Evolutionary conservation across 208 protist genomes (phyloP).

Genomic region (Trypanosoma lewisi): DNA sequence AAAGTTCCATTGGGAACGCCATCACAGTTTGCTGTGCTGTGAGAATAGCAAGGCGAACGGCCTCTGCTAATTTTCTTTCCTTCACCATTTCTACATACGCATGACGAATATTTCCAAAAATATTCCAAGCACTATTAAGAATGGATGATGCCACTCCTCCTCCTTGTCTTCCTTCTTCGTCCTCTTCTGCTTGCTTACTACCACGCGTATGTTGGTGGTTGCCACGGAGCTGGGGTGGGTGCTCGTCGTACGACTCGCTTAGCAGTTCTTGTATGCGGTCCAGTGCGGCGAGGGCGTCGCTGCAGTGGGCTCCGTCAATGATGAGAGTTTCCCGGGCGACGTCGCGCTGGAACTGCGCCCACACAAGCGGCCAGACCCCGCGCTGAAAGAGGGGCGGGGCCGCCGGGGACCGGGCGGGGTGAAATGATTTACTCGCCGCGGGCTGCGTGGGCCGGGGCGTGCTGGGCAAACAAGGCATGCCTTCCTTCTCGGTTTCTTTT

Average conservation of each 20-base stretch:
- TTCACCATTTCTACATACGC: conserved; percentile 6
- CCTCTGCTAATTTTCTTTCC: conserved; percentile 4
- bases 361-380: conserved; percentile 19
- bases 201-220: neutral
- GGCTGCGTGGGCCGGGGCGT: conserved; percentile 1
- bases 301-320: conserved; percentile 7
- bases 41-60: conserved; percentile 23
- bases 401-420: neutral
- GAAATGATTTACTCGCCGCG: neutral
- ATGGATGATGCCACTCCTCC: neutral
- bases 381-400: conserved; percentile 7
- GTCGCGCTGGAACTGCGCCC: conserved; percentile 29
- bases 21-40: conserved; percentile 26
- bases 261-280: conserved; percentile 13
- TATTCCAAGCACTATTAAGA: neutral
- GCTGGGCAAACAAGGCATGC: neutral
- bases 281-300: conserved; percentile 8
- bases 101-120: neutral
- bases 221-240: neutral
- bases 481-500: no score
- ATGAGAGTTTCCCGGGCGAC: conserved; percentile 19
- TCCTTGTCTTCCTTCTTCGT: neutral
- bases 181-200: no score
- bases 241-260: conserved; percentile 11
- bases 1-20: conserved; percentile 26